Evolutionary conservation across 2,329 filamentous ascomycete genomes (phyloP), one percentile per base, ranked within the genome.

Genomic region (Aspergillus melleus): DNA sequence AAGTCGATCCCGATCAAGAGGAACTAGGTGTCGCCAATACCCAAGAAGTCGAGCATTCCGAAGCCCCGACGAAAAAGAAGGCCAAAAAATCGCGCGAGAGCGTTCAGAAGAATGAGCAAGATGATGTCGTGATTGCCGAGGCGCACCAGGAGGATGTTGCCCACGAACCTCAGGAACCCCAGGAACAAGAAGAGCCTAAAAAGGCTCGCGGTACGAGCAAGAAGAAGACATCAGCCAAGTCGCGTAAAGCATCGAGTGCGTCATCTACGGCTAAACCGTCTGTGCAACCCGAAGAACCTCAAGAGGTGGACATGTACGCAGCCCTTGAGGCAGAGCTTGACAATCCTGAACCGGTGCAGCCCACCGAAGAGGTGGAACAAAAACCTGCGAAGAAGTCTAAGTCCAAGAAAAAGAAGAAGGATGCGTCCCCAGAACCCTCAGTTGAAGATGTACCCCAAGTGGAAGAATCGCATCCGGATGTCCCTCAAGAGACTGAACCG

Each of bases 301-400:
- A 86, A 57, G 87, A 90, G 61, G 84, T 86, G 1, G 88, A 90
- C 63, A 83, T 90, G 42, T 86, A 91, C 54, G 83, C 83, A 22
- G 85, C 86, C 52, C 77, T 91, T 1, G 84, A 89, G 67, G 86
- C 84, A 2, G 88, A 89, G 59, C 80, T 90, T 10, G 84, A 88
- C 49, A 78, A 81, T 30, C 83, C 81, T 1, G 69, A 84, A 26
- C 82, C 80, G 2, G 83, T 87, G 32, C 79, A 81, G 36, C 72
- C 80, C 8, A 63, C 47, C 12, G 55, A 58, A 20, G 67, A 70
- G 22, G 49, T 57, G 2, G 55, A 63, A 20, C 57, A 64, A 22
- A 63, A 70, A 36, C 62, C 64, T 39, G 66, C 60, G 10, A 70
- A 70, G 49, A 71, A 68, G 52, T 72, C 72, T 39, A 74, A 71